Evolutionary conservation across 2,329 filamentous ascomycete species (phyloP), one percentile per base, ranked within the genome.

Genomic region (Mycosphaerella sp.): DNA sequence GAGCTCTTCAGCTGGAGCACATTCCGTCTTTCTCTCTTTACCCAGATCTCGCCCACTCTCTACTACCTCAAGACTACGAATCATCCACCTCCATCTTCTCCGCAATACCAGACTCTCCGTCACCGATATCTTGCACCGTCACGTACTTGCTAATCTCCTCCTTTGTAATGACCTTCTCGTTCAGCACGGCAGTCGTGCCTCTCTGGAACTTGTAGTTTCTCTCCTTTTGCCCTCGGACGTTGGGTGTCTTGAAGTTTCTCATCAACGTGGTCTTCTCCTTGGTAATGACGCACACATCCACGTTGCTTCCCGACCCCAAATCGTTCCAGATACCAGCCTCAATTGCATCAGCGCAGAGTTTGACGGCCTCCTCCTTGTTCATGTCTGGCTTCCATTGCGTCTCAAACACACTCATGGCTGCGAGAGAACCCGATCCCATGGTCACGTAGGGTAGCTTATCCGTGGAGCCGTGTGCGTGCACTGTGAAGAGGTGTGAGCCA

Each of bases 381-480:
- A 96, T 73, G 57, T 83, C 76, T 6, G 83, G 76, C 80, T 91
- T 89, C 95, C 95, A 98, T 74, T 86, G 85, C 47, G 91, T 95
- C 79, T 98, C 93, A 69, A 98, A 98, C 48, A 98, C 87, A 32
- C 88, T 89, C 93, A 98, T 98, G 70, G 93, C 93, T 29, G 93
- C 93, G 63, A 98, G 78, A 45, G 89, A 95, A 61, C 93, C 93
- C 23, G 88, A 95, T 51, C 93, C 93, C 93, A 98, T 98, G 62
- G 95, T 98, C 63, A 98, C 95, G 73, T 98, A 98, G 48, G 93
- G 93, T 46, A 98, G 85, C 79, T 97, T 98, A 78, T 98, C 93
- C 58, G 93, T 98, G 67, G 87, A 93, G 62, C 95, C 93, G 79
- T 98, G 95, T 56, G 93, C 93, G 76, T 98, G 93, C 42, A 98